Conservation (phyloP, 2,329 filamentous ascomycete species). For the Torrubiellomyces zombiae region DNA sequence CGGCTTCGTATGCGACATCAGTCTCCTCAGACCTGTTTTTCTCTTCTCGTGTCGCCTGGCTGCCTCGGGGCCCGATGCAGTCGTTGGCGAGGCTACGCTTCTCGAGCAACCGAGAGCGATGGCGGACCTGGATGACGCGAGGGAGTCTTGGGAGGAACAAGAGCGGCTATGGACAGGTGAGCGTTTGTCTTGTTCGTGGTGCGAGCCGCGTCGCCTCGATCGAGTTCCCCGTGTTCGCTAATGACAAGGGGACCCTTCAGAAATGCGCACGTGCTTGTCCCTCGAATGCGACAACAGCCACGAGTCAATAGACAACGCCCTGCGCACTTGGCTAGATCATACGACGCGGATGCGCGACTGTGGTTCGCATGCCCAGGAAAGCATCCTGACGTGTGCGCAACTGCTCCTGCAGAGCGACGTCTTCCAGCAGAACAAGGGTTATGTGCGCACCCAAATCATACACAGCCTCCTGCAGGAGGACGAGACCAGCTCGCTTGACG, state of each 20-base stretch:
- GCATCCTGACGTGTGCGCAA: constrained; percentile 65
- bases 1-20: too few relatives aligned
- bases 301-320: constrained; percentile 60
- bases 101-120: constrained; percentile 27
- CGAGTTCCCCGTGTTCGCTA: constrained; percentile 1
- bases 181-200: constrained; percentile 7
- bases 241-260: constrained; percentile 15
- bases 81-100: constrained; percentile 11
- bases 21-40: too few relatives aligned
- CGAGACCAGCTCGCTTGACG: constrained; percentile 60
- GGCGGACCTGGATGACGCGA: constrained; percentile 44
- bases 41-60: too few relatives aligned
- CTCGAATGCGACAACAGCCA: constrained; percentile 31
- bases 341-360: constrained; percentile 61
- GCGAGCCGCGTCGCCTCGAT: not conserved
- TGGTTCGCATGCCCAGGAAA: constrained; percentile 59
- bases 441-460: constrained; percentile 84
- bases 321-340: constrained; percentile 71
- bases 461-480: constrained; percentile 80
- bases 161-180: constrained; percentile 80
- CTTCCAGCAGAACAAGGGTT: constrained; percentile 60
- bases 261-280: constrained; percentile 29
- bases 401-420: constrained; percentile 60
- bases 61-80: constrained; percentile 16
- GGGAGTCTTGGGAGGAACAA: constrained; percentile 56